Conservation (phyloP, 306 rosid genomes). For the Prunus dulcis region DNA sequence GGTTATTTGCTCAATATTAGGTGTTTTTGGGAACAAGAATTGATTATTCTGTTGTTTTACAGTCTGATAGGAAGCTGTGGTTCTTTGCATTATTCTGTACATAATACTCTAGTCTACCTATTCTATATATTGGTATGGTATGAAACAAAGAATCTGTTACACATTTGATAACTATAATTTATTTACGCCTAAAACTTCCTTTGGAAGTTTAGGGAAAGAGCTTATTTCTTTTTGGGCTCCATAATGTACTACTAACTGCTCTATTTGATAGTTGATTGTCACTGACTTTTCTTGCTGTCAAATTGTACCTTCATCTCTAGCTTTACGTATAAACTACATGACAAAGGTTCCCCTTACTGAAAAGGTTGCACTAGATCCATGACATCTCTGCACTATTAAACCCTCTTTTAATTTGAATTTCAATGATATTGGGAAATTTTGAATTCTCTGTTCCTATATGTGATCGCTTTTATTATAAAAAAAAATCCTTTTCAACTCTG, state of each 20-base stretch:
- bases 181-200: neutral
- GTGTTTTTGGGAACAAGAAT: neutral
- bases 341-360: too few species aligned
- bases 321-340: too few species aligned
- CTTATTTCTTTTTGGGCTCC: neutral
- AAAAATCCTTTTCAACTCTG: too few species aligned
- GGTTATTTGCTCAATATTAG: neutral
- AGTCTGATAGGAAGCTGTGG: neutral
- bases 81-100: neutral
- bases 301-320: too few species aligned
- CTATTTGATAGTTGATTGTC: neutral
- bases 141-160: neutral
- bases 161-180: neutral
- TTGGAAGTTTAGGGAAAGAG: neutral
- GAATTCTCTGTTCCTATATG: too few species aligned
- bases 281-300: neutral
- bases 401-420: too few species aligned
- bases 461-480: fast-evolving
- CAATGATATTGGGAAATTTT: too few species aligned
- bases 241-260: neutral
- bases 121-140: neutral
- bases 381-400: too few species aligned
- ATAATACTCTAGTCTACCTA: neutral
- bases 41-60: neutral
- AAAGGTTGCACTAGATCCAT: too few species aligned